Conservation (phyloP, 345 rosid genomes). For the Geranium brycei region DNA sequence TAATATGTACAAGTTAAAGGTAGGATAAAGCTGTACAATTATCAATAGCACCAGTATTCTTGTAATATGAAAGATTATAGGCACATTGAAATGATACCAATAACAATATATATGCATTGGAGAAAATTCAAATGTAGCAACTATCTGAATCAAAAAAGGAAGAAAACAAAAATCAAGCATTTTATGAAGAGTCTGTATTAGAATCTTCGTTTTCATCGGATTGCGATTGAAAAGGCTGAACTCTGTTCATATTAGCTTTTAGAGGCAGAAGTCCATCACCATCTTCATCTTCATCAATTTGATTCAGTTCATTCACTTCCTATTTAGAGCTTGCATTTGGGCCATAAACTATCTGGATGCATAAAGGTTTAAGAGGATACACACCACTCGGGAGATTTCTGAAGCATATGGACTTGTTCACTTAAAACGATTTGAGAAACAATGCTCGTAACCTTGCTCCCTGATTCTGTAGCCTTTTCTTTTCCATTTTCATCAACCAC, state of each 20-base stretch:
- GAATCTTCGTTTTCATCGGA: conserved; percentile 43
- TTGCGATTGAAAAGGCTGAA: conserved; percentile 35
- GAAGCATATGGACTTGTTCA: conserved; percentile 59
- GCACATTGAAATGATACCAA: no score
- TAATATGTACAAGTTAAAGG: no score
- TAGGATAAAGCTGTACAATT: no score
- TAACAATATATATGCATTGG: no score
- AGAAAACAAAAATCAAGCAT: neutral
- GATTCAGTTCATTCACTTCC: conserved; percentile 20
- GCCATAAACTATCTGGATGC: conserved; percentile 3
- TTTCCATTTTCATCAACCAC: conserved; percentile 82
- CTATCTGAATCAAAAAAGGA: no score
- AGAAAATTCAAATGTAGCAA: no score
- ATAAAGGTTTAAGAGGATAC: neutral
- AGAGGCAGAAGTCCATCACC: conserved; percentile 58
- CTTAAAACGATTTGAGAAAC: conserved; percentile 65
- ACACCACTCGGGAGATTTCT: conserved; percentile 67
- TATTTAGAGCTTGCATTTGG: conserved; percentile 14
- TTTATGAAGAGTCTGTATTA: conserved; percentile 37
- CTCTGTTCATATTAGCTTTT: conserved; percentile 67
- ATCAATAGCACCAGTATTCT: no score
- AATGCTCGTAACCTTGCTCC: conserved; percentile 76
- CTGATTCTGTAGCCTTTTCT: conserved; percentile 71
- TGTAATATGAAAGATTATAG: no score
- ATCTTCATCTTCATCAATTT: conserved; percentile 19